Evolutionary conservation across 164 flowering plant genomes (phyloP), one percentile per base, ranked within the genome.

Genomic region (Vitis rotundifolia): DNA sequence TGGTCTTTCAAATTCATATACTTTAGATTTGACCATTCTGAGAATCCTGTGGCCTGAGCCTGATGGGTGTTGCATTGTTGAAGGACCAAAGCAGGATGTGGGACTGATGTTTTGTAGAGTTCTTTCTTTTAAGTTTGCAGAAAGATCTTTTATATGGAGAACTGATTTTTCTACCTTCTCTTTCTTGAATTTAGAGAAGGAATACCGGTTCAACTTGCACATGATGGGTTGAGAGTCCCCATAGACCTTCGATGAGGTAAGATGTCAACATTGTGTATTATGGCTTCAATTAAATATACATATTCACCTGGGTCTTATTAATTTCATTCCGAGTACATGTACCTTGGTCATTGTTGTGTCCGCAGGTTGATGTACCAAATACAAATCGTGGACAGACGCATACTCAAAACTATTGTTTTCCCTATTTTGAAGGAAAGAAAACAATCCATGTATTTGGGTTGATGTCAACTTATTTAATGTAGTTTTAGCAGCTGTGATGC

Each of bases 121-220:
- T 6, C 9, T 31, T 61, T 31, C 49, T 29, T 29, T 37, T 3
- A 37, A 37, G 44, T 31, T 61, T 31, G 3, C 1, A 7, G 12
- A 15, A 37, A 31, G 2, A 14, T 49, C 8, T 62, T 26, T 5
- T 29, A 22, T 49, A 18, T 22, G 6, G 54, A 44, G 56, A 49
- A 11, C 14, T 28, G 53, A 52, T 51, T 69, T 22, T 64, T 8
- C 26, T 44, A 14, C 26, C 4, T 37, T 67, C 54, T 18, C 28
- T 47, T 49, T 14, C 65, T 61, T 50, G 16, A 50, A 50, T 72
- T 15, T 68, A 93, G 99, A 77, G 99, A 96, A 88, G 99, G 99
- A 72, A 91, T 93, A 48, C 89, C 80, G 0, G 93, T 96, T 77
- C 89, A 89, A 78, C 99, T 96, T 74, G 97, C 99, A 57, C 82